Evolutionary conservation across 2,329 filamentous ascomycete species (phyloP).

Genomic region (Fusarium nurragi): DNA sequence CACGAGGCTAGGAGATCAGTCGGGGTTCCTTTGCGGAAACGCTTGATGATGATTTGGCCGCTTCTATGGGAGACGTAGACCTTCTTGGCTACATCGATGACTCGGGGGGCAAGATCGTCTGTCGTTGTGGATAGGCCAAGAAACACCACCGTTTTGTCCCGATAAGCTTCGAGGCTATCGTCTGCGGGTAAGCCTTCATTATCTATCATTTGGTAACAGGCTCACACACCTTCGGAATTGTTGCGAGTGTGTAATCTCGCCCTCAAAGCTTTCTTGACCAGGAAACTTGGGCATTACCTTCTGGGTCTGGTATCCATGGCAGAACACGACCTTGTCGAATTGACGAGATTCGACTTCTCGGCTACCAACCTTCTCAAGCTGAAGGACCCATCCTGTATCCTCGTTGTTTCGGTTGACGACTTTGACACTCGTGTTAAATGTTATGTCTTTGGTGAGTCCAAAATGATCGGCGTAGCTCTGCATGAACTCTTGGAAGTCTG

Average conservation of each 20-base stretch:
- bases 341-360: not conserved
- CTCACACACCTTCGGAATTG: slow-evolving; percentile 12
- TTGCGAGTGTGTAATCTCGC: slow-evolving; percentile 17
- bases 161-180: not conserved
- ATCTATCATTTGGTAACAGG: accelerated
- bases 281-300: slow-evolving; percentile 16
- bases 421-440: slow-evolving; percentile 7
- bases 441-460: not conserved
- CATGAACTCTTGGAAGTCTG: slow-evolving; percentile 28
- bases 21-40: slow-evolving; percentile 5
- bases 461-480: slow-evolving; percentile 20
- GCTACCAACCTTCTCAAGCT: slow-evolving; percentile 1
- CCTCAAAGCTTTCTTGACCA: not conserved
- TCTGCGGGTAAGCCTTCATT: not conserved
- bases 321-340: slow-evolving; percentile 28
- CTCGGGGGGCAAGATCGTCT: slow-evolving; percentile 7
- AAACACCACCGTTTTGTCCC: slow-evolving; percentile 11
- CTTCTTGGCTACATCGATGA: not conserved
- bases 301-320: slow-evolving; percentile 21
- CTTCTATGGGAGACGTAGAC: slow-evolving; percentile 26
- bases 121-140: slow-evolving; percentile 17
- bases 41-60: slow-evolving; percentile 15
- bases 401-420: not conserved
- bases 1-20: slow-evolving; percentile 10
- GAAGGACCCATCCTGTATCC: not conserved